phyloP scores from a whole-genome alignment of 1,284 basidiomycete genomes.

The Ceratobasidium sp. region DNA sequence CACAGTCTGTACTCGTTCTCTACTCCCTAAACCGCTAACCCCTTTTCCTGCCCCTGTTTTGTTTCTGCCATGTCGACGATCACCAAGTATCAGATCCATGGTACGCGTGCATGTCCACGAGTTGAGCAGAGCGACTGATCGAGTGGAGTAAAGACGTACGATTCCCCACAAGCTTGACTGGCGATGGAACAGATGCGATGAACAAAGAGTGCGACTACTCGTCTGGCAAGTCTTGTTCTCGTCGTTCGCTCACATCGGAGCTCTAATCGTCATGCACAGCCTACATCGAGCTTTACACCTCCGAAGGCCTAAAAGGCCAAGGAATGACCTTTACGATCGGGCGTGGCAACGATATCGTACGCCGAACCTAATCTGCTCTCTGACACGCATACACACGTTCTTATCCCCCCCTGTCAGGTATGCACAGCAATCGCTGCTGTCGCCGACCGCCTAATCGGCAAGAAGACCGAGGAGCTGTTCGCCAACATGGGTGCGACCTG shows the following conservation, averaged over 20 bases:
- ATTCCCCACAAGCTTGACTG: constrained; percentile 82
- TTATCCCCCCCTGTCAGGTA: constrained; percentile 57
- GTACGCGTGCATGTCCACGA: constrained; percentile 45
- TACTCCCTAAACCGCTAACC: background rate
- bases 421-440: constrained; percentile 82
- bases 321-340: constrained; percentile 99
- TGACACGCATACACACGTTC: constrained; percentile 24
- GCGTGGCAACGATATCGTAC: constrained; percentile 89
- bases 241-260: background rate
- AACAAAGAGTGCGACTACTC: constrained; percentile 96
- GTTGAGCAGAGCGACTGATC: constrained; percentile 14
- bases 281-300: constrained; percentile 81
- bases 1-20: constrained; percentile 11
- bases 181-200: constrained; percentile 92
- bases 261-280: constrained; percentile 53
- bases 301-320: constrained; percentile 74
- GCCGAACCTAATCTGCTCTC: constrained; percentile 42
- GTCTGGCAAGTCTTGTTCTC: constrained; percentile 51
- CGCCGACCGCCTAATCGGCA: constrained; percentile 82
- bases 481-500: constrained; percentile 86
- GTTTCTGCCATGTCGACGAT: constrained; percentile 53
- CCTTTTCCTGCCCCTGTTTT: background rate
- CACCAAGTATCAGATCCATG: constrained; percentile 61
- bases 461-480: constrained; percentile 83
- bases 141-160: constrained; percentile 67